These are phyloP conservation scores for Penicillium diatomitis DNA, from an alignment of 495 filamentous ascomycete species.

Conservation along the genomic window DNA sequence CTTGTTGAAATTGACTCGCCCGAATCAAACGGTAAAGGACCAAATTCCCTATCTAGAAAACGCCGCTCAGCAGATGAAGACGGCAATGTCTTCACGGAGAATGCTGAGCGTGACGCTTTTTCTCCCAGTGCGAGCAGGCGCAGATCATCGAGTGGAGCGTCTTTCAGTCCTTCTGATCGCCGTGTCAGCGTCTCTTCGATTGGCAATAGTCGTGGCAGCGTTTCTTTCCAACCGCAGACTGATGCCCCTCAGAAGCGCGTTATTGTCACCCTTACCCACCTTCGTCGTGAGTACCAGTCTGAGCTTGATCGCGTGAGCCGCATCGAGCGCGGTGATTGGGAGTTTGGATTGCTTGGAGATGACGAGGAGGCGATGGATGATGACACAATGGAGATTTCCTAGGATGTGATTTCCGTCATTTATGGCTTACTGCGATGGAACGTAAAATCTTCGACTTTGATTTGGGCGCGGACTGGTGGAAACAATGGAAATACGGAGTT, in stretches of 20 bases:
- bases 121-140: constrained; percentile 5
- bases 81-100: constrained; percentile 36
- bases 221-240: constrained; percentile 9
- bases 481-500: no score
- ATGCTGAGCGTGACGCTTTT: constrained; percentile 14
- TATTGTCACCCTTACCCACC: constrained; percentile 72
- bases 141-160: constrained; percentile 7
- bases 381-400: constrained; percentile 36
- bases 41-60: constrained; percentile 9
- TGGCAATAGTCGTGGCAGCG: constrained; percentile 14
- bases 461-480: no score
- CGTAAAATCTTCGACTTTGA: neutral
- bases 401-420: constrained; percentile 4
- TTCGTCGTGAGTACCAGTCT: constrained; percentile 74
- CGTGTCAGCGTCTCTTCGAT: constrained; percentile 19
- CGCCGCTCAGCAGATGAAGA: constrained; percentile 31
- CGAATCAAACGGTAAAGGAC: neutral
- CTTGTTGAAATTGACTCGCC: constrained; percentile 39
- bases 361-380: constrained; percentile 23
- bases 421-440: constrained; percentile 1
- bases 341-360: constrained; percentile 41
- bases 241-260: constrained; percentile 24
- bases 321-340: constrained; percentile 53
- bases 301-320: constrained; percentile 71
- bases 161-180: constrained; percentile 9